Percentiles rank a stretch among this genome's conserved stretches.
Evolutionary conservation across 345 rosid species (phyloP).

Genomic region (Rhizophora apiculata): DNA sequence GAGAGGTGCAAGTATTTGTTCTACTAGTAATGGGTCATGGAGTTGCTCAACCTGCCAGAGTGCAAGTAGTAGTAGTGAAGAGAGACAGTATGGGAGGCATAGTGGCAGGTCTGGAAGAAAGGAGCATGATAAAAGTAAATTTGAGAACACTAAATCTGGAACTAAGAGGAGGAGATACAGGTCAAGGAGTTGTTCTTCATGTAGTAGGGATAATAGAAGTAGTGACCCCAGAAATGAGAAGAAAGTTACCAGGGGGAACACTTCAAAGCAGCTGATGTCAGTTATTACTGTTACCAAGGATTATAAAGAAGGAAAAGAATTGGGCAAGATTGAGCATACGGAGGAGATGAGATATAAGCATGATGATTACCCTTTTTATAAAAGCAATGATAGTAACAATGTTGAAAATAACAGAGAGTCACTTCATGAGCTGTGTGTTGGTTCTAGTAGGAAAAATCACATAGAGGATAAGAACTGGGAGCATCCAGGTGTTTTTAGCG

Average conservation of each 20-base stretch:
- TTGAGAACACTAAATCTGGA: slow-evolving; percentile 22
- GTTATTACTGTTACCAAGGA: slow-evolving; percentile 40
- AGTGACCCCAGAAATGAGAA: slow-evolving; percentile 35
- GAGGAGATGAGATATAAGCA: slow-evolving; percentile 48
- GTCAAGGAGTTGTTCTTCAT: slow-evolving; percentile 37
- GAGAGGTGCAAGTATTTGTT: slow-evolving; percentile 46
- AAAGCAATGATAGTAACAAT: slow-evolving; percentile 41
- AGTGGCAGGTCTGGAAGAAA: slow-evolving; percentile 35
- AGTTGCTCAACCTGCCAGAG: slow-evolving; percentile 42
- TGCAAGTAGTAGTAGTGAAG: slow-evolving; percentile 28
- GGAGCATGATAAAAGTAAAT: slow-evolving; percentile 20
- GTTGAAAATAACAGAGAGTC: slow-evolving; percentile 35
- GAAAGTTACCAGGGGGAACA: slow-evolving; percentile 28
- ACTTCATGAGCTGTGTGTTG: slow-evolving; percentile 18
- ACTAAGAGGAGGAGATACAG: slow-evolving; percentile 29
- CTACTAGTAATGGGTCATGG: slow-evolving; percentile 34
- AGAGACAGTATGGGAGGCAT: slow-evolving; percentile 41
- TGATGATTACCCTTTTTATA: slow-evolving; percentile 55
- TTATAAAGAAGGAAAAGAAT: slow-evolving; percentile 24
- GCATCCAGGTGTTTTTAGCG: slow-evolving; percentile 25
- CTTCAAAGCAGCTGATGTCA: slow-evolving; percentile 51
- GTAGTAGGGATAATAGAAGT: slow-evolving; percentile 22
- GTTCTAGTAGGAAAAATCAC: slow-evolving; percentile 19
- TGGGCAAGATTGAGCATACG: slow-evolving; percentile 34
- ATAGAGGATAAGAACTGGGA: slow-evolving; percentile 35